Base-by-base conservation (phyloP, 2,329 filamentous ascomycete species). In the Penicillium sclerotiorum region DNA sequence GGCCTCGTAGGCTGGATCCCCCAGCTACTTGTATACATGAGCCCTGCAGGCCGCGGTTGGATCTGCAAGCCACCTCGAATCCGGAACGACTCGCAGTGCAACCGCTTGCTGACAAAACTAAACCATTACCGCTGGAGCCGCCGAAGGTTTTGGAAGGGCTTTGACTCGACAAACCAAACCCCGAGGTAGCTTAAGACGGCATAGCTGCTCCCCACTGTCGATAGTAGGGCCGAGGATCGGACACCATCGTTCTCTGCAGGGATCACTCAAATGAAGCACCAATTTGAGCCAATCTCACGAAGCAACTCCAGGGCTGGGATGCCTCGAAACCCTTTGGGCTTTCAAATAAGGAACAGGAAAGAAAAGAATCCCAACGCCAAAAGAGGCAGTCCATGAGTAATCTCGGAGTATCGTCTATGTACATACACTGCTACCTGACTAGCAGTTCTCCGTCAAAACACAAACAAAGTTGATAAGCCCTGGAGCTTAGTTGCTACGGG, bases 401-500 rank as follows among this genome's bases (percentile, higher is more conserved):
- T 68, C 58, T 67, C 60, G 58, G 58, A 56, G 53, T 62, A 68
- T 66, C 61, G 55, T 64, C 56, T 72, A 72, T 72, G 63, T 72
- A 72, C 69, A 72, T 69, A 64, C 65, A 59, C 59, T 54, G 63
- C 60, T 65, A 53, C 58, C 61, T 56, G 48, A 37, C 28, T 47
- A 63, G 58, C 58, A 59, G 59, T 59, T 47, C 63, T 51, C 53
- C 59, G 51, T 54, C 52, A 52, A 56, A 59, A 59, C 49, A 50
- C 49, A 49, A 45, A 20, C 21, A 17, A 38, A 38, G 27, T n/a
- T n/a, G n/a, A n/a, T n/a, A n/a, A n/a, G 22, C 28, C 23, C 33
- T 11, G 49, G 56, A 60, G 40, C 40, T 68, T 55, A 96, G 77
- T 96, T 96, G 81, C 89, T 95, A 74, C 93, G 84, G 66, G 82